These are phyloP conservation scores for Chlamydomonas asymmetrica DNA, from an alignment of 139 green algal species.

Conservation along the genomic window DNA sequence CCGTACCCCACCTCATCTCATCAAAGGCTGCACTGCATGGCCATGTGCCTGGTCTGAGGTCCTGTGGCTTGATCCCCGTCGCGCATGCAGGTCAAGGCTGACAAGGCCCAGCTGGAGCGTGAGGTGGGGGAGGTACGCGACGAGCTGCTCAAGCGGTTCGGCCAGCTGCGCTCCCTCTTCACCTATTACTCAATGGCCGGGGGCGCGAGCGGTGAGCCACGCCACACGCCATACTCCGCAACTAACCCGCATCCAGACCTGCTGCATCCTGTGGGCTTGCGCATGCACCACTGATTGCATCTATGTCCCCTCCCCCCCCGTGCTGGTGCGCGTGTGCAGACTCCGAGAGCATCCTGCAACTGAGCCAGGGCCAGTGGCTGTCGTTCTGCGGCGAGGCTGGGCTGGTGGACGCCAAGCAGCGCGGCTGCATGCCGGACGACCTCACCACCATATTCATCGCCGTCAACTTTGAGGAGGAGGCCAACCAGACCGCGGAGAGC, in stretches of 20 bases:
- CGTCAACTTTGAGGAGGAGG: slow-evolving; percentile 58
- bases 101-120: slow-evolving; percentile 27
- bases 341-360: slow-evolving; percentile 27
- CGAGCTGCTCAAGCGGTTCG: slow-evolving; percentile 30
- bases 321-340: too few species aligned
- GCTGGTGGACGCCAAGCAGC: slow-evolving; percentile 34
- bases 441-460: slow-evolving; percentile 50
- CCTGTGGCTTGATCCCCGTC: not conserved
- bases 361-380: slow-evolving; percentile 38
- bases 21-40: not conserved
- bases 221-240: not conserved
- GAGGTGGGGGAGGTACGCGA: slow-evolving; percentile 40
- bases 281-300: not conserved
- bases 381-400: slow-evolving; percentile 43
- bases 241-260: not conserved
- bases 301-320: not conserved
- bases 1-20: too few species aligned
- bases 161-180: slow-evolving; percentile 40
- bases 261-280: not conserved
- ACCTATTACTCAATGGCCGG: slow-evolving; percentile 38
- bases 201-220: slow-evolving; percentile 23
- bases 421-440: slow-evolving; percentile 24
- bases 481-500: slow-evolving; percentile 12
- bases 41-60: not conserved
- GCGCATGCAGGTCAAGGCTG: slow-evolving; percentile 13